A percentile compares a stretch with the other conserved stretches of the same genome.
These are phyloP conservation scores for Trichosporon asahii DNA, from an alignment of 1,284 basidiomycete genomes.

Conservation along the genomic window DNA sequence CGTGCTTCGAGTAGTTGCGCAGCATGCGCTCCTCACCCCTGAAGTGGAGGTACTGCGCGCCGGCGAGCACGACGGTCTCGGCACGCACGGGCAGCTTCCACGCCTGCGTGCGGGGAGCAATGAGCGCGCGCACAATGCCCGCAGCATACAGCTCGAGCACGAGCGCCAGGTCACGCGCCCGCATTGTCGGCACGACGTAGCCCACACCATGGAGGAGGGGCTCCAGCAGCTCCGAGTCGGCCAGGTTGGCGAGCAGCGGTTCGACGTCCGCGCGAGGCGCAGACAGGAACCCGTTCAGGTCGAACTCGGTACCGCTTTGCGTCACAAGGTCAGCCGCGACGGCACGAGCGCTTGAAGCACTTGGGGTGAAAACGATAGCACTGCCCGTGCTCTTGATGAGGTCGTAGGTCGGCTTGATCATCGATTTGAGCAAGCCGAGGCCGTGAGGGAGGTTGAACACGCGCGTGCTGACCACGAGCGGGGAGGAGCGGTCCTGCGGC, in stretches of 20 bases:
- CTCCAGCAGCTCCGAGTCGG: constrained; percentile 66
- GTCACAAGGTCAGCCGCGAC: constrained; percentile 84
- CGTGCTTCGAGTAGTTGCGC: constrained; percentile 72
- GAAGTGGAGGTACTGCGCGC: constrained; percentile 76
- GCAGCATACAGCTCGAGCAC: constrained; percentile 80
- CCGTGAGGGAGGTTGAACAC: constrained; percentile 86
- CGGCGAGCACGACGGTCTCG: constrained; percentile 79
- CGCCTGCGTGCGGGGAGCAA: constrained; percentile 76
- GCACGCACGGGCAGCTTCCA: constrained; percentile 83
- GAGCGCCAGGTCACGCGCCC: constrained; percentile 66
- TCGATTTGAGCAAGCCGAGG: constrained; percentile 79
- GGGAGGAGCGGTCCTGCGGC: constrained; percentile 77
- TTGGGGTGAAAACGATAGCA: constrained; percentile 83
- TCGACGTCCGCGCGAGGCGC: constrained; percentile 63
- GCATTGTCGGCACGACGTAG: constrained; percentile 74
- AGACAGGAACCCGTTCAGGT: constrained; percentile 69
- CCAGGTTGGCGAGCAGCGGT: constrained; percentile 61
- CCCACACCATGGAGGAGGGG: constrained; percentile 85
- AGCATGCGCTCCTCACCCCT: constrained; percentile 60
- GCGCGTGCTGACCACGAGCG: constrained; percentile 66
- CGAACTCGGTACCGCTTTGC: constrained; percentile 73
- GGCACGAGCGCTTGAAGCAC: constrained; percentile 69
- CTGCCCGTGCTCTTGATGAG: constrained; percentile 54
- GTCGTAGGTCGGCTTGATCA: constrained; percentile 85
- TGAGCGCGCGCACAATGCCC: constrained; percentile 74